Base-by-base conservation (phyloP, 2,329 filamentous ascomycete genomes). In the Microsporum canis region DNA sequence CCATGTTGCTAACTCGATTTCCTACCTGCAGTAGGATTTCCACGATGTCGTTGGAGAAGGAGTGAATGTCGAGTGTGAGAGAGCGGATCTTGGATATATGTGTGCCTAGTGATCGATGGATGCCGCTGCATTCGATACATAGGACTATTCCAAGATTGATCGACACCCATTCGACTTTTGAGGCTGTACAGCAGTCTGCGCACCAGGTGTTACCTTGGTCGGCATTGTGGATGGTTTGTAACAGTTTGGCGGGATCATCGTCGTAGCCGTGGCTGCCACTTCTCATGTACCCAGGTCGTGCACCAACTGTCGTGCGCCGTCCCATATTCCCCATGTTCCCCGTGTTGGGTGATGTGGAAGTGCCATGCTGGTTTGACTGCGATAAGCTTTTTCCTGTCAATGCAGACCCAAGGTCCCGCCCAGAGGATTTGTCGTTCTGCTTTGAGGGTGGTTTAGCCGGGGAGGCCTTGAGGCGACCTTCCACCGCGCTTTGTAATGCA, bases 31-130 rank as follows among this genome's bases (percentile, higher is more conserved):
- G 79, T 47, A 99, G 81, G 56, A 99, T 82, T 71, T 99, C 95
- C 72, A 99, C 88, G 71, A 97, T 95, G 78, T 99, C 95, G 68
- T 89, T 87, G 2, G 94, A 97, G 73, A 99, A 99, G 0, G 91
- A 96, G 60, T 89, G 91, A 66, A 95, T 95, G 71, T 99, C 94
- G 47, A 99, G 81, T 0, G 94, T 99, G 47, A 99, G 81, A 10
- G 94, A 97, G 60, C 94, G 88, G 45, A 99, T 85, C 77, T 99
- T 99, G 74, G 91, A 96, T 70, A 99, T 96, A 73, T 99, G 94
- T 1, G 94, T 99, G 10, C 94, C 94, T 2, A 99, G 81, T 0
- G 92, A 97, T 47, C 94, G 86, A 74, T 99, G 94, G 64, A 99
- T 96, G 65, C 94, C 94, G 71, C 91, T 96, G 76, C 94, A 99